phyloP scores from a whole-genome alignment of 2,329 filamentous ascomycete species.

The Plectosphaerella plurivora region DNA sequence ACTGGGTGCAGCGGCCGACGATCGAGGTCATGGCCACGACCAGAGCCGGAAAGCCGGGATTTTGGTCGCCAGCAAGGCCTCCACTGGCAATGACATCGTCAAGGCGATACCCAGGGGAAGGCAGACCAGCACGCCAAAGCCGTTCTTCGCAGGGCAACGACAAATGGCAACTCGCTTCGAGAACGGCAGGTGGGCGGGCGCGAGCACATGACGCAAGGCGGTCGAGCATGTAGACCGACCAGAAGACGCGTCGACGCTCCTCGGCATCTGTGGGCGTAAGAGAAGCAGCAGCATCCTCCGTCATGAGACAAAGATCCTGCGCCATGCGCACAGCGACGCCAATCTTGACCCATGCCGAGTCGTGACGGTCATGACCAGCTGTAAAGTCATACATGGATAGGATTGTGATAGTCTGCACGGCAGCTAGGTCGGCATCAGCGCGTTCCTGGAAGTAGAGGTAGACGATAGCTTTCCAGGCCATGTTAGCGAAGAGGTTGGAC shows the following conservation, averaged over 20 bases:
- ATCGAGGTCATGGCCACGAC: constrained; percentile 1
- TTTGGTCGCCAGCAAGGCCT: background rate
- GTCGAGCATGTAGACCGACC: constrained; percentile 33
- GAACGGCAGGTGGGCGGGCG: constrained; percentile 24
- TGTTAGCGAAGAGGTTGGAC: background rate
- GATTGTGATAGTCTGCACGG: constrained; percentile 30
- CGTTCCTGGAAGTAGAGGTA: constrained; percentile 24
- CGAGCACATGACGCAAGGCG: constrained; percentile 28
- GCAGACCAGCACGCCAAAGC: background rate
- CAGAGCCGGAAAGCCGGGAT: background rate
- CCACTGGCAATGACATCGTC: background rate
- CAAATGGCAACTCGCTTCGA: constrained; percentile 24
- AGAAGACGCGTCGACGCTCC: constrained; percentile 28
- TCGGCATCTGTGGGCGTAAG: constrained; percentile 19
- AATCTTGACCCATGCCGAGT: constrained; percentile 29
- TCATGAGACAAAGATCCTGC: constrained; percentile 26
- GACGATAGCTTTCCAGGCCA: constrained; percentile 26
- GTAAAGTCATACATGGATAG: constrained; percentile 30
- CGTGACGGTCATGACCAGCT: constrained; percentile 26
- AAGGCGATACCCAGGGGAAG: background rate
- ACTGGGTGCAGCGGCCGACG: constrained; percentile 2
- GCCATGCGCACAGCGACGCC: constrained; percentile 25
- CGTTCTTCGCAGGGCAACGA: constrained; percentile 20
- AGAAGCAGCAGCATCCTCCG: constrained; percentile 16
- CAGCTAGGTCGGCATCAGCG: constrained; percentile 21